These are phyloP conservation scores for Penicillium daleae DNA, from an alignment of 495 filamentous ascomycete genomes.

Conservation along the genomic window DNA sequence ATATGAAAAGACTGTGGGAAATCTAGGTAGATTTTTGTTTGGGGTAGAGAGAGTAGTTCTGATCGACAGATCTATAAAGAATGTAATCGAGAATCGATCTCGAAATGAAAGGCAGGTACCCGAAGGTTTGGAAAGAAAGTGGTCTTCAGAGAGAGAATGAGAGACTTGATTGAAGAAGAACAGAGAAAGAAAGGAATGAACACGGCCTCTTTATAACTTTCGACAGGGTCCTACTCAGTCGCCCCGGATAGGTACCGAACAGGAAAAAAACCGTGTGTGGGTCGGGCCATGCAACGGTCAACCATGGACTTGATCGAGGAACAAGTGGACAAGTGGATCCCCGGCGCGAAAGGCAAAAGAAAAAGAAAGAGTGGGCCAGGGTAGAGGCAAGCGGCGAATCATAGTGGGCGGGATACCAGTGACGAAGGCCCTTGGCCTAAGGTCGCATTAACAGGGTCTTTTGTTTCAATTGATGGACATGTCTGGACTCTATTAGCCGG, in stretches of 20 bases:
- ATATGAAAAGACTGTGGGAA: conserved; percentile 15
- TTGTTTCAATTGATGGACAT: conserved; percentile 10
- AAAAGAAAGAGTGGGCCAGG: conserved; percentile 11
- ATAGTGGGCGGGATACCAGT: background rate
- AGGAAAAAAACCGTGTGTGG: conserved; percentile 24
- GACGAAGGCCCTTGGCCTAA: conserved; percentile 5
- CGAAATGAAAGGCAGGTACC: conserved; percentile 25
- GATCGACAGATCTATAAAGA: conserved; percentile 33
- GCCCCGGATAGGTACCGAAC: conserved; percentile 28
- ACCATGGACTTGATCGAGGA: conserved; percentile 27
- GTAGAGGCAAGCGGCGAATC: conserved; percentile 17
- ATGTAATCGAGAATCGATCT: conserved; percentile 36
- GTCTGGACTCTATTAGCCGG: background rate
- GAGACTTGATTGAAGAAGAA: conserved; percentile 10
- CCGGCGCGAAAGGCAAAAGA: conserved; percentile 12
- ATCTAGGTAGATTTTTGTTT: conserved; percentile 23
- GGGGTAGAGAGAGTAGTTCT: conserved; percentile 25
- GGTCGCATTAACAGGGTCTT: conserved; percentile 11
- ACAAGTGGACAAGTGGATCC: conserved; percentile 22
- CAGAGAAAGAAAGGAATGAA: background rate
- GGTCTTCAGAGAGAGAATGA: conserved; percentile 7
- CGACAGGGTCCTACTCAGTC: background rate
- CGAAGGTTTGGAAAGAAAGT: conserved; percentile 17
- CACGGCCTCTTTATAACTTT: conserved; percentile 30
- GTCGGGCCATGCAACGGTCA: conserved; percentile 23